Evolutionary conservation across 352 stramenopile genomes (phyloP), one percentile per base, ranked within the genome.

Genomic region (Peronospora belbahrii): DNA sequence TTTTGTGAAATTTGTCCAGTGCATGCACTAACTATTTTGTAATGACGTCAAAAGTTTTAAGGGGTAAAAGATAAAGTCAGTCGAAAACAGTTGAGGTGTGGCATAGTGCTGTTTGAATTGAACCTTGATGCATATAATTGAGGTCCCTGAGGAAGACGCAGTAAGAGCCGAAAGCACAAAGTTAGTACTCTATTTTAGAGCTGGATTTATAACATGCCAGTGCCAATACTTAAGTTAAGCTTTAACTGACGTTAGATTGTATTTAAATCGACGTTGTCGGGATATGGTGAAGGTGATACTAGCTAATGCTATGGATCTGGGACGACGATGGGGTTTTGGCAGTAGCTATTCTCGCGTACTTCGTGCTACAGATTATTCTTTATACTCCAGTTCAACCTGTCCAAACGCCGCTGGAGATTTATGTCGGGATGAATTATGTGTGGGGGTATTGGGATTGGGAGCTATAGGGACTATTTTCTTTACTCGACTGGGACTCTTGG

Each of bases 381-480:
- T 25, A n/a, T 53, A 31, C 19, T 59, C 41, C 1, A 2, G 24
- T 23, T 8, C 27, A 0, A 31, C 17, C 4, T 31, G 19, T 3
- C 24, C 24, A 20, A n/a, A 48, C 42, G 6, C 13, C 28, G 20
- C 9, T 38, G 22, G 8, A 22, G 7, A 4, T 11, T 20, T 1
- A 7, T 9, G 24, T 41, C 23, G 22, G 1, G 32, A 13, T 0
- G 28, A 39, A 37, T 51, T 84, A 20, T 67, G 56, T 10, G 37
- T 89, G 28, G 78, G 73, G 10, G 60, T 90, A 33, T 52, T 90
- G 4, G 78, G 78, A 18, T 50, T 90, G 8, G 78, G 78, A 18
- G 75, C 75, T 4, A 82, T 90, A 33, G 78, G 78, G 13, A 82
- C 75, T 6, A 84, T 85, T 42, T 73, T 87, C 48, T 88, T 90